Conservation (phyloP, 768 basidiomycete species). For the Pleurotus sapidus region DNA sequence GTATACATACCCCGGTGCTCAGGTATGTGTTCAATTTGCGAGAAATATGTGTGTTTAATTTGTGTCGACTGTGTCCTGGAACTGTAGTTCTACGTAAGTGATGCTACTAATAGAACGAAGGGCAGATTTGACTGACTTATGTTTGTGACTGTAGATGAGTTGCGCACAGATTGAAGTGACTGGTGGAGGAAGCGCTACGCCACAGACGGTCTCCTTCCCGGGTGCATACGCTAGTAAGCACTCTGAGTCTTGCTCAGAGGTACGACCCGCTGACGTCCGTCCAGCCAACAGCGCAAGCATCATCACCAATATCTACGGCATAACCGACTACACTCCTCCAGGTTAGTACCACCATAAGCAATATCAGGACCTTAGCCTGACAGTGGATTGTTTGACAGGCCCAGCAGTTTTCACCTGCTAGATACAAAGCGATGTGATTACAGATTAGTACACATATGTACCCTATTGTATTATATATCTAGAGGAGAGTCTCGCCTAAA, state of each 20-base stretch:
- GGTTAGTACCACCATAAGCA: neutral
- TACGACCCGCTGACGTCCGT: neutral
- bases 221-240: conserved; percentile 25
- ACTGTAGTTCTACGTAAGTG: conserved; percentile 30
- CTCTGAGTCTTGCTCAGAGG: neutral
- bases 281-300: conserved; percentile 28
- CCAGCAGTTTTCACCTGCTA: conserved; percentile 29
- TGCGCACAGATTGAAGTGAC: conserved; percentile 22
- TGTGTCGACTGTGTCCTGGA: neutral
- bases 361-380: too few relatives aligned
- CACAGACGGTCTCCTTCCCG: conserved; percentile 18
- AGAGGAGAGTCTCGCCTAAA: conserved; percentile 12
- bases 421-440: neutral
- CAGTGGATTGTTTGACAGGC: conserved; percentile 14
- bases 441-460: neutral
- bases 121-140: neutral
- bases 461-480: neutral
- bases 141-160: conserved; percentile 16
- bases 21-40: conserved; percentile 12
- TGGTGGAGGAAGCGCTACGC: conserved; percentile 13
- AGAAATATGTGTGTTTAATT: neutral
- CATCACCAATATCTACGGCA: conserved; percentile 25
- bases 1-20: conserved; percentile 36
- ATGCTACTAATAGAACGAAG: neutral
- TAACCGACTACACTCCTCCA: conserved; percentile 17